Percentiles rank a stretch among this genome's conserved stretches.
Evolutionary conservation across 1,284 basidiomycete species (phyloP).

Genomic region (Malassezia obtusa): DNA sequence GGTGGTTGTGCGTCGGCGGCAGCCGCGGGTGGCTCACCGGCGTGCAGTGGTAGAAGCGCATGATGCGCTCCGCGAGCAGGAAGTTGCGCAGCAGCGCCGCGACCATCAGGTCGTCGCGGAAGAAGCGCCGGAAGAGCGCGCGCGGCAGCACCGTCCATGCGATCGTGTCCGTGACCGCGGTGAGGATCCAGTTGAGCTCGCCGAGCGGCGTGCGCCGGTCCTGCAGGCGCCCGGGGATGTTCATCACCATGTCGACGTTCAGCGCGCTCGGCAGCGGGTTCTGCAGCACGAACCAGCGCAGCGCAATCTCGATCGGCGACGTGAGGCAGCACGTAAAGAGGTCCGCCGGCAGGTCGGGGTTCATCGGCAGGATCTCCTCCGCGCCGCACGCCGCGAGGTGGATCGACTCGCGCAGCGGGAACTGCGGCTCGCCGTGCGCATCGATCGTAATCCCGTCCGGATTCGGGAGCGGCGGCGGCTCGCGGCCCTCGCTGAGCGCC

Average conservation of each 20-base stretch:
- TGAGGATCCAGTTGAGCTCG: slow-evolving; percentile 99
- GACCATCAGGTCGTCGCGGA: slow-evolving; percentile 88
- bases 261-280: slow-evolving; percentile 58
- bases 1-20: slow-evolving; percentile 87
- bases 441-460: slow-evolving; percentile 20
- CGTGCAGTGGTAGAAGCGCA: slow-evolving; percentile 96
- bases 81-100: slow-evolving; percentile 95
- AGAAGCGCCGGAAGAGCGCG: slow-evolving; percentile 84
- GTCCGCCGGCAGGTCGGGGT: slow-evolving; percentile 91
- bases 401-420: slow-evolving; percentile 76
- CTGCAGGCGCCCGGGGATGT: slow-evolving; percentile 90
- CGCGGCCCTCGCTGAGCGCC: slow-evolving; percentile 22
- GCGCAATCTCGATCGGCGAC: slow-evolving; percentile 91
- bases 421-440: slow-evolving; percentile 47
- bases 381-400: slow-evolving; percentile 90
- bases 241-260: slow-evolving; percentile 79
- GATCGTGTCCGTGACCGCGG: slow-evolving; percentile 95
- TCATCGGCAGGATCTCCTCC: slow-evolving; percentile 83
- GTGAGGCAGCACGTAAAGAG: slow-evolving; percentile 95
- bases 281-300: slow-evolving; percentile 86
- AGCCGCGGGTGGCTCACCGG: slow-evolving; percentile 85
- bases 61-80: slow-evolving; percentile 88
- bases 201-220: slow-evolving; percentile 90
- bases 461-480: slow-evolving; percentile 20
- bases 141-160: slow-evolving; percentile 95